These are phyloP conservation scores for Hericium alpestre DNA, from an alignment of 768 basidiomycete species.

Conservation along the genomic window DNA sequence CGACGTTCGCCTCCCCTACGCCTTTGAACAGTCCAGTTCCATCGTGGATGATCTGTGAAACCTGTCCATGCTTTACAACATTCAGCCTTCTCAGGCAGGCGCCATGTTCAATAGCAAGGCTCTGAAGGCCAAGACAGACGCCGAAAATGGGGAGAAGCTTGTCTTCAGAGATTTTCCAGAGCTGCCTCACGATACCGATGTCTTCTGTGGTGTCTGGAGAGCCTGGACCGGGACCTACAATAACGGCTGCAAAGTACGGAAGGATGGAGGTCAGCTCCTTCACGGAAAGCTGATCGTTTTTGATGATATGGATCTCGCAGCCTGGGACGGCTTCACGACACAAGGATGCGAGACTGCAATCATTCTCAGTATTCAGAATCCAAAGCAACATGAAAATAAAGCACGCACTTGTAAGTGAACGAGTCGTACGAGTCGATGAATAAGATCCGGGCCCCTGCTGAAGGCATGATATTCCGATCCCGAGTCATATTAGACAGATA, in stretches of 20 bases:
- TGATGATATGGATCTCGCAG: conserved; percentile 57
- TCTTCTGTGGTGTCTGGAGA: conserved; percentile 55
- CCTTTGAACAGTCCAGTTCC: conserved; percentile 52
- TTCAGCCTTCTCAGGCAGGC: conserved; percentile 47
- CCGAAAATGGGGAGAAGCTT: conserved; percentile 65
- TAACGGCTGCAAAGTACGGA: conserved; percentile 51
- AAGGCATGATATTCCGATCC: not conserved
- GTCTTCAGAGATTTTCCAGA: conserved; percentile 53
- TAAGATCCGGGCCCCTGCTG: conserved; percentile 38
- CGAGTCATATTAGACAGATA: not conserved
- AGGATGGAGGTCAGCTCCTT: conserved; percentile 43
- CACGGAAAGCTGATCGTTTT: conserved; percentile 53
- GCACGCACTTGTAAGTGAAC: conserved; percentile 80
- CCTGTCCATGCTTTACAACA: conserved; percentile 72
- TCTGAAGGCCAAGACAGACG: conserved; percentile 77
- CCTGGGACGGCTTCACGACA: conserved; percentile 53
- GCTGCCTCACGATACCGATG: conserved; percentile 55
- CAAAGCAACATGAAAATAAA: not conserved
- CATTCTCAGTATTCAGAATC: not conserved
- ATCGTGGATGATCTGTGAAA: conserved; percentile 51
- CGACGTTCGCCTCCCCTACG: conserved; percentile 43
- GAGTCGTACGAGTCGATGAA: conserved; percentile 81
- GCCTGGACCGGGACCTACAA: conserved; percentile 76
- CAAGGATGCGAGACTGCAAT: conserved; percentile 56
- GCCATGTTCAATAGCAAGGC: conserved; percentile 56